Evolutionary conservation across 2,329 filamentous ascomycete species (phyloP).

Genomic region (Alternaria brassicicola): DNA sequence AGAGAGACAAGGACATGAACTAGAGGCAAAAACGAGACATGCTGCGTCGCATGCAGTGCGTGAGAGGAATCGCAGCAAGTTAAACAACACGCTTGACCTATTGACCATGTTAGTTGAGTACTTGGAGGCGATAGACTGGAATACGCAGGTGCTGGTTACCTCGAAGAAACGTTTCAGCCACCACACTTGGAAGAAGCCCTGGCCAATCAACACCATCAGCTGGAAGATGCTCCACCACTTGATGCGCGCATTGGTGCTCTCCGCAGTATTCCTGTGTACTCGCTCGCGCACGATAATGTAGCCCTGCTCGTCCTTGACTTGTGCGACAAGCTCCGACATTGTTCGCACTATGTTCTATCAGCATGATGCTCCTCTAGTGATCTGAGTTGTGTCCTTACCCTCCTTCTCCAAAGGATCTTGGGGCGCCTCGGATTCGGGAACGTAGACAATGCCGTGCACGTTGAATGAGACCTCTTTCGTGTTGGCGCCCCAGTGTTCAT

Average conservation of each 20-base stretch:
- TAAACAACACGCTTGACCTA: constrained; percentile 46
- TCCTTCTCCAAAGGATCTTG: constrained; percentile 90
- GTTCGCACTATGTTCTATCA: constrained; percentile 67
- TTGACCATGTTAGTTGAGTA: constrained; percentile 9
- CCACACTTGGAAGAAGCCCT: constrained; percentile 98
- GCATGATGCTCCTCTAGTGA: background rate
- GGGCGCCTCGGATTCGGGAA: constrained; percentile 82
- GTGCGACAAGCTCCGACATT: constrained; percentile 82
- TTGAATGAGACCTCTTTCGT: constrained; percentile 99
- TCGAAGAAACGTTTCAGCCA: constrained; percentile 99
- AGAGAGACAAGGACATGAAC: constrained; percentile 2
- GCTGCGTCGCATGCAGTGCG: background rate
- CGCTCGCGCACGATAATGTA: constrained; percentile 96
- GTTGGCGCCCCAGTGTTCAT: constrained; percentile 95
- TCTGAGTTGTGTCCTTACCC: constrained; percentile 61
- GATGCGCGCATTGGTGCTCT: constrained; percentile 95
- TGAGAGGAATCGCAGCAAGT: background rate
- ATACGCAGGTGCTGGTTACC: constrained; percentile 52
- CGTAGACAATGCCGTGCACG: constrained; percentile 97
- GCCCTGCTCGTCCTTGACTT: constrained; percentile 96
- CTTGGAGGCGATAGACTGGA: background rate
- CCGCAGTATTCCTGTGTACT: constrained; percentile 96
- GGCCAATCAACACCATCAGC: constrained; percentile 82
- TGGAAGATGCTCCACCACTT: constrained; percentile 99
- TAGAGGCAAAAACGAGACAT: background rate